phyloP scores from a whole-genome alignment of 768 basidiomycete genomes.

The Tylopilus felleus region DNA sequence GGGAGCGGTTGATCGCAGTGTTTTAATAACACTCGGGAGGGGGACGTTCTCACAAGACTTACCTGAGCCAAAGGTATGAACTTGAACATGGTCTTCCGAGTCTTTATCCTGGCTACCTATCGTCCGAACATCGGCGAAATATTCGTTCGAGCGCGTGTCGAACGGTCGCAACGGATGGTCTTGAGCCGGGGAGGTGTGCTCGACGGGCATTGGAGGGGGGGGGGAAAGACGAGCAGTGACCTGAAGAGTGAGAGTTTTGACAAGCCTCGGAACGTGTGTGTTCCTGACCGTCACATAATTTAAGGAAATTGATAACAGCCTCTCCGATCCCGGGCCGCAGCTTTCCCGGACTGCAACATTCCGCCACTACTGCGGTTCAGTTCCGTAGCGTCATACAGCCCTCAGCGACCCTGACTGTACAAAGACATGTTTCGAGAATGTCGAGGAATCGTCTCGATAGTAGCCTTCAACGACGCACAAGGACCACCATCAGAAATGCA shows the following conservation, averaged over 20 bases:
- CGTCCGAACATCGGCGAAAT: conserved; percentile 11
- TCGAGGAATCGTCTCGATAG: neutral
- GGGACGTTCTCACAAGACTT: conserved; percentile 3
- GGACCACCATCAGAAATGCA: neutral
- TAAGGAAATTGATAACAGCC: conserved; percentile 11
- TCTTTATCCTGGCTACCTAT: conserved; percentile 26
- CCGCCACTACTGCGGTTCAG: neutral
- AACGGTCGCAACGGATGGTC: conserved; percentile 17
- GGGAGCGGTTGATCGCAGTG: neutral
- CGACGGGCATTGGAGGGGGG: conserved; percentile 19
- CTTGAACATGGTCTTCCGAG: conserved; percentile 11
- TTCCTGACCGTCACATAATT: conserved; percentile 19
- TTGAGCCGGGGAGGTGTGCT: conserved; percentile 10
- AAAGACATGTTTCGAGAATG: too few species aligned
- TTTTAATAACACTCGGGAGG: neutral
- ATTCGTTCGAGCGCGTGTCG: conserved; percentile 2
- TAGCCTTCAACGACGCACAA: too few species aligned
- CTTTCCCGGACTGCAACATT: too few species aligned
- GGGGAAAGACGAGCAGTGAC: neutral
- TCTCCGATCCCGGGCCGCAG: too few species aligned
- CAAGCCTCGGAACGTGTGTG: conserved; percentile 2
- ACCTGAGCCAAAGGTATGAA: conserved; percentile 21
- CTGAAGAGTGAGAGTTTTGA: conserved; percentile 17
- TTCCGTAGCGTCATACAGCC: neutral
- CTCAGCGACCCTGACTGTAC: neutral